Conservation (phyloP, 2,329 filamentous ascomycete genomes). For the Colletotrichum lentis region DNA sequence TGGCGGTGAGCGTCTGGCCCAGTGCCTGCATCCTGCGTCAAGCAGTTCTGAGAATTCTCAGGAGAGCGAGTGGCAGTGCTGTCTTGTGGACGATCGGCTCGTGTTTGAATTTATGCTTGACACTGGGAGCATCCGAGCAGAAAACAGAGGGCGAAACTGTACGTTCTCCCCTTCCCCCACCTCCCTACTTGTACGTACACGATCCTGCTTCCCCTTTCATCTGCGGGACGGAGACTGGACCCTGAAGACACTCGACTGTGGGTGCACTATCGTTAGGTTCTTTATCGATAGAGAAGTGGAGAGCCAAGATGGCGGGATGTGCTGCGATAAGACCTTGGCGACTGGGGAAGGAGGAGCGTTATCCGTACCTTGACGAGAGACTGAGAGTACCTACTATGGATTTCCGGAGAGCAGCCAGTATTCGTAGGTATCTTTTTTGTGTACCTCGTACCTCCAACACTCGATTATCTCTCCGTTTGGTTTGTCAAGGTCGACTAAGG, state of each 20-base stretch:
- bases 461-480: neutral
- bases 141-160: conserved; percentile 30
- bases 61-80: conserved; percentile 14
- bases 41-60: conserved; percentile 13
- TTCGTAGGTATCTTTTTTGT: neutral
- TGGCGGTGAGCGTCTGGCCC: conserved; percentile 33
- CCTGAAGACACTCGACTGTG: conserved; percentile 13
- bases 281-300: conserved; percentile 1
- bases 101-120: conserved; percentile 35
- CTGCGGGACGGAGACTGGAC: conserved; percentile 23
- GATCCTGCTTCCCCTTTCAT: conserved; percentile 21
- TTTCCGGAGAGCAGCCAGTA: neutral
- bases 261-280: conserved; percentile 13
- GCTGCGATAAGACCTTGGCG: conserved; percentile 31
- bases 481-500: neutral
- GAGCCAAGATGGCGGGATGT: conserved; percentile 20
- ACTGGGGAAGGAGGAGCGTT: conserved; percentile 20
- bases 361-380: neutral
- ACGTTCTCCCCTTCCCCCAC: neutral
- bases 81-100: conserved; percentile 20
- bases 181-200: no score
- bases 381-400: neutral
- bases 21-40: conserved; percentile 27
- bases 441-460: neutral
- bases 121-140: conserved; percentile 30